Evolutionary conservation across 2,329 filamentous ascomycete species (phyloP).

Genomic region (Sporothrix protearum): DNA sequence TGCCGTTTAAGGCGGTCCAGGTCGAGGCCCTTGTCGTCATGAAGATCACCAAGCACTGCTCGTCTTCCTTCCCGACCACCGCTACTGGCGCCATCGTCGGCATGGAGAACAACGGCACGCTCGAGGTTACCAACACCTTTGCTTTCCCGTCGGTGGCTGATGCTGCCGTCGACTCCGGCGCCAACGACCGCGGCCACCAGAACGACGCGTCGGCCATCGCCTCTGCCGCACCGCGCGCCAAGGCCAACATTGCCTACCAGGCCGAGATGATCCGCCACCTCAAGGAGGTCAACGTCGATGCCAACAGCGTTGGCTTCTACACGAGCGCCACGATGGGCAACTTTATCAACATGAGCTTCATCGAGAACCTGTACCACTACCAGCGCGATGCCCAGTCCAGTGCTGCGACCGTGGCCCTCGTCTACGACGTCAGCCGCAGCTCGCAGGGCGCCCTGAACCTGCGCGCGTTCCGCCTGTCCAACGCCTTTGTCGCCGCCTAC

Average conservation of each 20-base stretch:
- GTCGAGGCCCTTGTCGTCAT: slow-evolving; percentile 94
- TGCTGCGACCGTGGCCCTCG: slow-evolving; percentile 79
- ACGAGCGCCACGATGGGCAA: slow-evolving; percentile 98
- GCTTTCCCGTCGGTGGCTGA: slow-evolving; percentile 83
- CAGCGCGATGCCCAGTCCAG: slow-evolving; percentile 94
- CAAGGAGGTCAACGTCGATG: slow-evolving; percentile 96
- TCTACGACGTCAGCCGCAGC: slow-evolving; percentile 94
- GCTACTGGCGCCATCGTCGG: slow-evolving; percentile 89
- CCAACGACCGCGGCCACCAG: slow-evolving; percentile 51
- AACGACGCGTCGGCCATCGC: slow-evolving; percentile 72
- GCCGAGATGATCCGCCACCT: slow-evolving; percentile 96
- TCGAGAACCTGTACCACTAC: slow-evolving; percentile 98
- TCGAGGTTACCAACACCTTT: slow-evolving; percentile 94
- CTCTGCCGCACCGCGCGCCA: slow-evolving; percentile 84
- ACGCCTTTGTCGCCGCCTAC: slow-evolving; percentile 81
- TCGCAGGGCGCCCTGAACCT: slow-evolving; percentile 87
- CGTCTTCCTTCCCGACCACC: slow-evolving; percentile 78
- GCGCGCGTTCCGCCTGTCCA: slow-evolving; percentile 86
- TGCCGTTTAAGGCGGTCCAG: slow-evolving; percentile 80
- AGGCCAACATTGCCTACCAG: slow-evolving; percentile 84
- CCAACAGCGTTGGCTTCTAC: slow-evolving; percentile 98
- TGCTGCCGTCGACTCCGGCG: slow-evolving; percentile 49
- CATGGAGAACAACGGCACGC: slow-evolving; percentile 76
- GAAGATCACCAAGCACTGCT: slow-evolving; percentile 97
- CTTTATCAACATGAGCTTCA: slow-evolving; percentile 89